Base-by-base conservation (phyloP, 1,284 basidiomycete genomes). In the Trametes polyzona region DNA sequence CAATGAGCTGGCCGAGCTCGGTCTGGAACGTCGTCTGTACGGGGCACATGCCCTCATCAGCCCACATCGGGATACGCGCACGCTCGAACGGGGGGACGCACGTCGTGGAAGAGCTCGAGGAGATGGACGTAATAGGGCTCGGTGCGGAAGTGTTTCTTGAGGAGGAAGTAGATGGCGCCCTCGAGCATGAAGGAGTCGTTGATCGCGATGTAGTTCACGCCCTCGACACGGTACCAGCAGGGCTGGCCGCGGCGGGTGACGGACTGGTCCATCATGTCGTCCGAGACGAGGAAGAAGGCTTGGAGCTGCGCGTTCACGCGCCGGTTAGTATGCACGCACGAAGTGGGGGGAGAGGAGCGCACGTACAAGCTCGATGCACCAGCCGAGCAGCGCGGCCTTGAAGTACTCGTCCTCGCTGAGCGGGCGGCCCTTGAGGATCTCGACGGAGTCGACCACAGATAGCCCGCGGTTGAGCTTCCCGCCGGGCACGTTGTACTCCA, bases 181-280 rank as follows among this genome's bases (percentile, higher is more conserved):
- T 97, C 95, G 71, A 99, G 88, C 92, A 99, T 94, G 81, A 97
- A 96, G 1, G 93, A 82, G 71, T 99, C 96, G 78, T 99, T 99
- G 78, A 99, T 91, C 16, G 97, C 95, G 62, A 98, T 90, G 74
- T 90, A 87, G 51, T 87, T 88, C 55, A 99, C 87, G 24, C 78
- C 76, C 16, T 87, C 84, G 33, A 88, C 74, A 59, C 85, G 83
- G 79, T 96, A 99, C 93, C 94, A 99, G 77, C 96, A 99, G 0
- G 96, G 93, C 73, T 98, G 96, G n/a, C 93, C 91, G n/a, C 96
- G 88, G 37, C 97, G 91, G 6, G 96, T 99, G 67, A 97, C 87
- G 47, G 90, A 93, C 23, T 83, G 75, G 73, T 99, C 97, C 96
- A 98, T 99, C 74, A 99, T 96, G 74, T 99, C 96, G 76, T 99